These are phyloP conservation scores for Globisporangium orthogonon DNA, from an alignment of 352 stramenopile genomes.

Conservation along the genomic window DNA sequence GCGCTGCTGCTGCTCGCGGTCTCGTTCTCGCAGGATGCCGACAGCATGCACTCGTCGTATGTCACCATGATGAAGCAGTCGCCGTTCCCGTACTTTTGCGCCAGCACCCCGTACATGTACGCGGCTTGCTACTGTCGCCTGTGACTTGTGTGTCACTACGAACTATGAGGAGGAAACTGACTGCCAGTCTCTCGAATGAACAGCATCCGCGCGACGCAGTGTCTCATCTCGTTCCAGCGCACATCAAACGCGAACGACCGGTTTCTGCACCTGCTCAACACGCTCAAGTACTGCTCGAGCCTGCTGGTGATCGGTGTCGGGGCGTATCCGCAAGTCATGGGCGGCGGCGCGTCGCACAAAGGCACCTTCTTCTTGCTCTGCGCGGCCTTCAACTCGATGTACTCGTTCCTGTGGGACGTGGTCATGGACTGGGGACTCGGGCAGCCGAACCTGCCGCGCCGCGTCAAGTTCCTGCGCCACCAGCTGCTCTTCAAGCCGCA, in stretches of 20 bases:
- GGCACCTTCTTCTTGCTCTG: slow-evolving; percentile 72
- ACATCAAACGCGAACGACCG: slow-evolving; percentile 60
- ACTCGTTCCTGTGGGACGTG: slow-evolving; percentile 97
- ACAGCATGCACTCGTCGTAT: slow-evolving; percentile 45
- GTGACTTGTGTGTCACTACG: too few relatives aligned
- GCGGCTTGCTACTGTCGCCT: not conserved
- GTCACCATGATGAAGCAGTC: slow-evolving; percentile 69
- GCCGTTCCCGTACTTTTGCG: slow-evolving; percentile 62
- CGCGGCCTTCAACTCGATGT: slow-evolving; percentile 91
- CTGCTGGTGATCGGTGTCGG: slow-evolving; percentile 73
- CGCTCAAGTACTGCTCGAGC: slow-evolving; percentile 82
- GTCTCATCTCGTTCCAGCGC: slow-evolving; percentile 75
- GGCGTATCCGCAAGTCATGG: slow-evolving; percentile 69
- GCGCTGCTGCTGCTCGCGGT: slow-evolving; percentile 56
- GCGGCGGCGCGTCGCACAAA: slow-evolving; percentile 33
- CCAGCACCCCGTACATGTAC: slow-evolving; percentile 70
- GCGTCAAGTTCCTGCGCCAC: slow-evolving; percentile 49
- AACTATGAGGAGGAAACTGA: too few relatives aligned
- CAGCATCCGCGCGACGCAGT: slow-evolving; percentile 75
- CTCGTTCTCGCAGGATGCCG: slow-evolving; percentile 39
- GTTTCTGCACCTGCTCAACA: slow-evolving; percentile 81
- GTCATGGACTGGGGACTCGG: slow-evolving; percentile 95
- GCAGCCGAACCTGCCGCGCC: slow-evolving; percentile 46
- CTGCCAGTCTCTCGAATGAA: not conserved
- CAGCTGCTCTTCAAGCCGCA: slow-evolving; percentile 54